Evolutionary conservation across 148 eudicot species (phyloP), one percentile per base, ranked within the genome.

Genomic region (Agrostemma githago): DNA sequence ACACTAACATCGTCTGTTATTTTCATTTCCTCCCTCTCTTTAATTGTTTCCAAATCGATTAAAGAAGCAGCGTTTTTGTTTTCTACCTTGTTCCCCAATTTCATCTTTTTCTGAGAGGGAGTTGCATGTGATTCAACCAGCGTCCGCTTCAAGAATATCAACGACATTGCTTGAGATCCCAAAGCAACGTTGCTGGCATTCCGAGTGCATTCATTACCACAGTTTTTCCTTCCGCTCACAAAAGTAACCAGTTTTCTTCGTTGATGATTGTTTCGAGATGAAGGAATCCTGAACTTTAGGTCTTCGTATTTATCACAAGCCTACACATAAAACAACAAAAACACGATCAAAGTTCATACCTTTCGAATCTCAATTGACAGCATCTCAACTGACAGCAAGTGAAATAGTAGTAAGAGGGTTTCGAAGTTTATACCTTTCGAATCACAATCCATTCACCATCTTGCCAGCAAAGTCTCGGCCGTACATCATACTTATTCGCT

Each of bases 381-480:
- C 61, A 48, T 48, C 26, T 44, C 17, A 75, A 61, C 3, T 38
- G 19, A 51, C n/a, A 26, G 34, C 61, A 48, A 64, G 62, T 26
- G 34, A 71, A 42, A 39, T 38, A 42, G 40, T 46, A 43, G n/a
- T 42, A 16, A 16, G 6, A 62, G 14, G 66, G 34, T 26, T 26
- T 26, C n/a, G 1, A 26, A 26, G 34, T 26, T 76, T 63, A 67
- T 83, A 88, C 91, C 90, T 84, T 80, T 79, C 87, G 86, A 76
- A 86, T 73, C 60, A 81, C 75, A 65, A 80, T 63, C 98, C 98
- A 94, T 82, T 84, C 82, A 51, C 77, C 88, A 84, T 85, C 81
- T 62, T 81, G 82, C 92, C 91, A 94, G 66, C 87, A 86, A 77
- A 89, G 91, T 72, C 97, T 83, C 62, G 79, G 79, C 60, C 98